These are phyloP conservation scores for Trypanosoma avium DNA, from an alignment of 208 protist genomes.

Conservation along the genomic window DNA sequence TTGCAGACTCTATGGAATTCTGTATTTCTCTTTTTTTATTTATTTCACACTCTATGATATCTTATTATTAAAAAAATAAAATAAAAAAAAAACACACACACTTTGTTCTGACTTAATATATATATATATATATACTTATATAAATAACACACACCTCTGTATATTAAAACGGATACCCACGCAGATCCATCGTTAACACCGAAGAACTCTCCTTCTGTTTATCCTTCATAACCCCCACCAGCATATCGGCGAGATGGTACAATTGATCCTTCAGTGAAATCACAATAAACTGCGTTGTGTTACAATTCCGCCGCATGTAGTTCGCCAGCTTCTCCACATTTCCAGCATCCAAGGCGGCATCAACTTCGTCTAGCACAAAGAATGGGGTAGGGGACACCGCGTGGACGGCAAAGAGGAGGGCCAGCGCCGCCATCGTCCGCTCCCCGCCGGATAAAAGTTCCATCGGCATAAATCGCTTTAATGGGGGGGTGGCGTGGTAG, in stretches of 20 bases:
- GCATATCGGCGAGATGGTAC: conserved; percentile 92
- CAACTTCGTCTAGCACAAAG: conserved; percentile 99
- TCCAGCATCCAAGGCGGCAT: conserved; percentile 97
- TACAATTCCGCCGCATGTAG: conserved; percentile 90
- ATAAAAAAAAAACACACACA: neutral
- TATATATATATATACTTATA: conserved; percentile 15
- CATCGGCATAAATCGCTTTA: conserved; percentile 98
- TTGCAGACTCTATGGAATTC: conserved; percentile 8
- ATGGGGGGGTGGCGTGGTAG: conserved; percentile 97
- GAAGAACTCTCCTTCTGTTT: conserved; percentile 76
- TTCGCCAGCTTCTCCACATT: conserved; percentile 96
- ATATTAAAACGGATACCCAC: conserved; percentile 67
- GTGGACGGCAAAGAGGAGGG: conserved; percentile 98
- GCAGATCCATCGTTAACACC: conserved; percentile 89
- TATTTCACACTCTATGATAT: neutral
- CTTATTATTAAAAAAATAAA: neutral
- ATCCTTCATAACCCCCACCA: conserved; percentile 97
- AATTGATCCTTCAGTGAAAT: conserved; percentile 98
- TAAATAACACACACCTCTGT: neutral
- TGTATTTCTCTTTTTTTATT: neutral
- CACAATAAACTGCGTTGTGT: conserved; percentile 95
- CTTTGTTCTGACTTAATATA: neutral
- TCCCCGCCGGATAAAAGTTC: conserved; percentile 98
- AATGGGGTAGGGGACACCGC: conserved; percentile 96
- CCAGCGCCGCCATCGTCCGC: conserved; percentile 98